phyloP scores from a whole-genome alignment of 768 basidiomycete genomes.

The Termitomyces eurrhizus region DNA sequence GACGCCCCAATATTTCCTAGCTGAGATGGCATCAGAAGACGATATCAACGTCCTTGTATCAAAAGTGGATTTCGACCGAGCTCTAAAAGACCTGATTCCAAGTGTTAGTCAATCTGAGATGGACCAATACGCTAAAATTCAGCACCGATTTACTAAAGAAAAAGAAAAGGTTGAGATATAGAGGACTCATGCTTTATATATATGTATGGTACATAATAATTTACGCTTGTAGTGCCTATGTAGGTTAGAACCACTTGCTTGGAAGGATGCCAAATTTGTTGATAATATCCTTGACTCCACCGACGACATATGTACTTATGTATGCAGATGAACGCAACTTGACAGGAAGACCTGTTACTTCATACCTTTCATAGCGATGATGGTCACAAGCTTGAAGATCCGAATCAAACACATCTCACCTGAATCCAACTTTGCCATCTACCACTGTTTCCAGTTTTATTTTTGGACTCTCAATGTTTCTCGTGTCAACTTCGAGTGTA shows the following conservation, averaged over 20 bases:
- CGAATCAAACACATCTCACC: conserved; percentile 31
- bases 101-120: conserved; percentile 86
- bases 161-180: conserved; percentile 11
- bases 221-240: background rate
- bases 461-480: conserved; percentile 43
- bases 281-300: conserved; percentile 51
- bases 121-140: conserved; percentile 75
- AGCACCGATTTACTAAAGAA: conserved; percentile 56
- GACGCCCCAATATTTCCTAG: conserved; percentile 87
- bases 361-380: conserved; percentile 29
- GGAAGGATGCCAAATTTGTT: conserved; percentile 52
- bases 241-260: conserved; percentile 49
- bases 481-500: conserved; percentile 66
- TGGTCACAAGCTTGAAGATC: background rate
- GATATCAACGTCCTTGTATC: conserved; percentile 79
- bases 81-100: conserved; percentile 67
- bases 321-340: conserved; percentile 37
- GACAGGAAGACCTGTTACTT: conserved; percentile 46
- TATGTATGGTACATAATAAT: background rate
- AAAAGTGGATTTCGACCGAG: conserved; percentile 69
- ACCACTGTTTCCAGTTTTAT: conserved; percentile 57
- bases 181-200: background rate
- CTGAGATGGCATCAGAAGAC: conserved; percentile 66
- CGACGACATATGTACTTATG: conserved; percentile 42
- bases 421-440: conserved; percentile 51